Percentiles rank a stretch among this genome's conserved stretches.
phyloP scores from a whole-genome alignment of 768 basidiomycete genomes.

The Russula earlei region DNA sequence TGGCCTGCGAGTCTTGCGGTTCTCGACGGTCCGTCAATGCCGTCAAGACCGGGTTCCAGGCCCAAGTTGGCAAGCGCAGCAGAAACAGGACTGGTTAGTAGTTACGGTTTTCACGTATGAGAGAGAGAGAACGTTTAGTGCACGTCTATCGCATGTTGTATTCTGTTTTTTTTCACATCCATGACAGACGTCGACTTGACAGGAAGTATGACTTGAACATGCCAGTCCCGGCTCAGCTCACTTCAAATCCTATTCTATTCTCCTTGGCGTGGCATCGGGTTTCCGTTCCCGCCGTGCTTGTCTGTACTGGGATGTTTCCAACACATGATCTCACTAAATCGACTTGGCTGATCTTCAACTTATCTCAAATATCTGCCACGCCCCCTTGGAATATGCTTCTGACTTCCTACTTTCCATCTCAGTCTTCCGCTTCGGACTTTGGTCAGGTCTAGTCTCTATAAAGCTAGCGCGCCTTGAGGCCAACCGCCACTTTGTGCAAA shows the following conservation, averaged over 20 bases:
- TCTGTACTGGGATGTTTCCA: constrained; percentile 9
- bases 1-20: constrained; percentile 87
- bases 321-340: constrained; percentile 18
- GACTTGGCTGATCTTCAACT: constrained; percentile 18
- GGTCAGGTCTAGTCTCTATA: constrained; percentile 14
- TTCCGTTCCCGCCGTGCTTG: constrained; percentile 5
- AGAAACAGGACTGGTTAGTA: constrained; percentile 63
- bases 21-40: constrained; percentile 86
- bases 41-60: constrained; percentile 99
- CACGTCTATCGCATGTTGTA: constrained; percentile 19
- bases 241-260: constrained; percentile 10
- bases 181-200: constrained; percentile 14
- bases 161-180: constrained; percentile 15
- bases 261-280: constrained; percentile 9
- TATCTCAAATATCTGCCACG: constrained; percentile 4
- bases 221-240: constrained; percentile 6
- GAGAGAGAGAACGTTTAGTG: constrained; percentile 11
- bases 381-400: constrained; percentile 14
- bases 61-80: constrained; percentile 83
- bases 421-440: constrained; percentile 15
- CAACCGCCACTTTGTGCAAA: constrained; percentile 2
- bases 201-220: constrained; percentile 9
- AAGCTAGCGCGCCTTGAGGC: constrained; percentile 18
- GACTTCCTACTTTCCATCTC: constrained; percentile 16
- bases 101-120: constrained; percentile 10